Base-by-base conservation (phyloP, 2,329 filamentous ascomycete species). In the Verticillium nubilum region DNA sequence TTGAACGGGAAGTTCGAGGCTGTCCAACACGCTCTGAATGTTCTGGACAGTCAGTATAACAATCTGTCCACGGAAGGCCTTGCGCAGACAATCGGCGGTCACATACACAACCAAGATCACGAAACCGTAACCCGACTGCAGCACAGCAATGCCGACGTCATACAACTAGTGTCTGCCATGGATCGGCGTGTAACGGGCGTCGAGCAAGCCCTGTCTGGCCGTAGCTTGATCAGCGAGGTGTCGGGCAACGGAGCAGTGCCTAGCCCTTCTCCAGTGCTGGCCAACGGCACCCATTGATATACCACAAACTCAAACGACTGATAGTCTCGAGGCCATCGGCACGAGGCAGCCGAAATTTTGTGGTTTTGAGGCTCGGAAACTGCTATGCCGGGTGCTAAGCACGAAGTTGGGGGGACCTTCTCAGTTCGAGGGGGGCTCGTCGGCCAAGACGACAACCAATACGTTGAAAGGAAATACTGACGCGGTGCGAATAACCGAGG, bases 1-100 rank as follows among this genome's bases (percentile, higher is more conserved):
- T 33, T 23, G 28, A 25, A 17, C 28, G 52, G 29, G 26, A 69
- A 66, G 35, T 65, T 70, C 19, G 68, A 72, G 0, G 66, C 68
- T 4, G 62, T 81, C 5, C 70, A 73, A 17, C 66, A 74, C 42
- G 68, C 76, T 53, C 31, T 81, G 4, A 65, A 64, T 23, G 67
- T 73, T 1, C 63, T 86, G 7, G 76, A 82, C 64, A 59, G 61
- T 0, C 81, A 80, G 61, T 84, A 77, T 61, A 78, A 77, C 59
- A 83, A 81, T 62, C 67, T 86, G 7, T 73, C 67, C 23, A 78
- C 80, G 1, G 76, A 72, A 53, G 64, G 69, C 2, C 68, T 82
- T 27, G 76, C 74, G 15, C 69, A 73, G 5, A 69, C 68, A 1
- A 78, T 83, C 9, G 63, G 78, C 4, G 67, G 68, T 1, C 68